Conservation (phyloP, 306 rosid species). For the Casuarina glauca region DNA sequence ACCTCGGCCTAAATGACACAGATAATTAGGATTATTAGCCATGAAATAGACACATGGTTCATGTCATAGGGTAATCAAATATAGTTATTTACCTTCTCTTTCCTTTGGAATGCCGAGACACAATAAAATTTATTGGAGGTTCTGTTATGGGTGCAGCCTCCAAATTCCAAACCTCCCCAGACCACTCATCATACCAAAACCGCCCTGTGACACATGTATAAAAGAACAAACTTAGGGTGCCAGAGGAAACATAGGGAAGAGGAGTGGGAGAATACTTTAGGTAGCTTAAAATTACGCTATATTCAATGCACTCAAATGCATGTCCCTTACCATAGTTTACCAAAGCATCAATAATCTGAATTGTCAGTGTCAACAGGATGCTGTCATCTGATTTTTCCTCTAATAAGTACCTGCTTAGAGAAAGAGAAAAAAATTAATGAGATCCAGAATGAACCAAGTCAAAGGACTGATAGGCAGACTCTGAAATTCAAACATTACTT, state of each 20-base stretch:
- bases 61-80: slow-evolving; percentile 18
- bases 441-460: slow-evolving; percentile 27
- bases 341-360: slow-evolving; percentile 91
- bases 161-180: slow-evolving; percentile 94
- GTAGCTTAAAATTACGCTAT: background rate
- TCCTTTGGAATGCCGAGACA: slow-evolving; percentile 76
- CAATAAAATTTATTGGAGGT: slow-evolving; percentile 84
- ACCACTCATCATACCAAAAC: slow-evolving; percentile 91
- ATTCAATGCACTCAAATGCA: slow-evolving; percentile 2
- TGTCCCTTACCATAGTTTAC: slow-evolving; percentile 81
- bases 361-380: slow-evolving; percentile 74
- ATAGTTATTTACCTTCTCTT: slow-evolving; percentile 66
- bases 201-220: slow-evolving; percentile 52
- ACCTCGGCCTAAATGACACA: slow-evolving; percentile 73
- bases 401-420: slow-evolving; percentile 63
- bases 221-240: background rate
- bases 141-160: slow-evolving; percentile 92
- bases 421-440: slow-evolving; percentile 19
- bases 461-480: slow-evolving; percentile 20
- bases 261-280: background rate
- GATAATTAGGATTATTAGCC: slow-evolving; percentile 17
- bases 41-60: slow-evolving; percentile 19
- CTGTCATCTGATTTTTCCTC: slow-evolving; percentile 94
- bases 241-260: background rate
- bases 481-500: slow-evolving; percentile 53